Base-by-base conservation (phyloP, 1,284 basidiomycete genomes). In the Rhodotorula mucilaginosa region DNA sequence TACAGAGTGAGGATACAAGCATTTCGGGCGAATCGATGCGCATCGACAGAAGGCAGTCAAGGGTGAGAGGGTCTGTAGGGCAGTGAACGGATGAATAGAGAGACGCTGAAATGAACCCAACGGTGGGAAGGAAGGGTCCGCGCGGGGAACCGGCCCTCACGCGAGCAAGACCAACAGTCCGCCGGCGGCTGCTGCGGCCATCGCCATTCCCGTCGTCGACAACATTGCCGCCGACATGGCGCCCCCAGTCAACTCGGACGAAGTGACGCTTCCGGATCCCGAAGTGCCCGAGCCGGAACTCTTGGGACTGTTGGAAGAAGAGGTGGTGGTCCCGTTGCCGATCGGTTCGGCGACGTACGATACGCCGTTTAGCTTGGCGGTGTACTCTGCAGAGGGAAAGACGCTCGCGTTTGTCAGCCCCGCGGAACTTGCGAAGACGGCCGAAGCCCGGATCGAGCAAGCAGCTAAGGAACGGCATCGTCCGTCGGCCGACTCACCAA, bases 331-430 rank as follows among this genome's bases (percentile, higher is more conserved):
- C 56, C 75, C 78, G 63, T 73, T 75, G 23, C 76, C 75, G 64
- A 75, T 74, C 39, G 61, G 26, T 47, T 61, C 65, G 15, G 74
- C 58, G 16, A 63, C 71, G 67, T 80, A 82, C 31, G 71, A 60
- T 2, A 82, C 78, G 21, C 79, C 76, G 68, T 82, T 82, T 72
- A 82, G 77, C 34, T 63, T 34, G 2, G 81, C 80, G 0, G 80
- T 80, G 21, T 80, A 81, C 64, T 80, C 68, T 69, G 80, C 64
- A 23, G 5, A 23, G 29, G 18, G 23, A 21, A 19, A 19, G 6
- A n/a, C n/a, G 0, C 3, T 18, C 13, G 5, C 5, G 1, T 18
- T 34, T 16, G 47, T 19, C 5, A 31, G 34, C 31, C 31, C 3
- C 3, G 31, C 31, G 31, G 31, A 34, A 3, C 31, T 34, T 3